Evolutionary conservation across 2,329 filamentous ascomycete species (phyloP), one percentile per base, ranked within the genome.

Genomic region (Ascochyta viciae-villosae): DNA sequence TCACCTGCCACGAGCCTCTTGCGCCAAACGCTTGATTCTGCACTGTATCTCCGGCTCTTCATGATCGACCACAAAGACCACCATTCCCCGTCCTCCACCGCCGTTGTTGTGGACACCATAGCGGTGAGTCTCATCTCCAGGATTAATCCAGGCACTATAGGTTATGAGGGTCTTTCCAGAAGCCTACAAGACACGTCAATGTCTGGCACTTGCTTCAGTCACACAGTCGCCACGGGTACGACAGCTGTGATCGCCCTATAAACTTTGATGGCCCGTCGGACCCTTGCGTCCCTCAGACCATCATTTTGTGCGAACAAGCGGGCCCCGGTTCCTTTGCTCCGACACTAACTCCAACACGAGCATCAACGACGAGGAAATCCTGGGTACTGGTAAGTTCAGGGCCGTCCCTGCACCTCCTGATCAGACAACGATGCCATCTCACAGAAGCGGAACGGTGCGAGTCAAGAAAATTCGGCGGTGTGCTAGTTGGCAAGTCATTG

Each of bases 231-330:
- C 55, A 56, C 53, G 33, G 57, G 56, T 29, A 57, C 64, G 51
- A 67, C 61, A 62, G 58, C 64, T 62, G 61, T 66, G 61, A 65
- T 64, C 62, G 64, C 58, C 63, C 42, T 45, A 24, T 52, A 40
- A 56, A 50, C 47, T 50, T 42, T 50, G 42, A 42, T 34, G 46
- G 40, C 47, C 52, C 47, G 53, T 35, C 23, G 29, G 47, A 42
- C 53, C 51, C 48, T 48, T 34, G 43, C 43, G 43, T 34, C 44
- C 34, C 49, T 53, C 49, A 57, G 40, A 38, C 44, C 54, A 53
- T 52, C 54, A 51, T 41, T 52, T 55, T 22, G 54, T 57, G 49
- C 49, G 49, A 57, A 57, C 54, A 57, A 57, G 54, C 54, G 54
- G 54, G 54, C 44, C 54, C 49, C 49, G 39, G 43, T 45, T n/a